Evolutionary conservation across 768 basidiomycete species (phyloP).

Genomic region (button mushroom (Agaricus bisporus)): DNA sequence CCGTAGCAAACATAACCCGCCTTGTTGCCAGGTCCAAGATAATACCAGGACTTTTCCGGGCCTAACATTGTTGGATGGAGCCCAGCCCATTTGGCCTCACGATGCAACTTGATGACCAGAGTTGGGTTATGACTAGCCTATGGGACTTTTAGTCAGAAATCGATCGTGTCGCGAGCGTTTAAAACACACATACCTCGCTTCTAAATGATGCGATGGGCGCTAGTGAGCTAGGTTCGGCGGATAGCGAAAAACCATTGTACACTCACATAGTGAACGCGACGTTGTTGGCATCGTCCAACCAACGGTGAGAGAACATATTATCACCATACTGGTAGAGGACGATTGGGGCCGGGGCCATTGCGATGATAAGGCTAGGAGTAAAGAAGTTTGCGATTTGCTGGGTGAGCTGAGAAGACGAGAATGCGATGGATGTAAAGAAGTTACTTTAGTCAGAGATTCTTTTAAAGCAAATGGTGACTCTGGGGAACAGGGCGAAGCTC

Average conservation of each 20-base stretch:
- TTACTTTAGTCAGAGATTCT: not conserved
- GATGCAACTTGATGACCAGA: conserved; percentile 38
- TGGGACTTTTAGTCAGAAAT: not conserved
- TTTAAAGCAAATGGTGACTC: conserved; percentile 6
- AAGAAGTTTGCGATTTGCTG: not conserved
- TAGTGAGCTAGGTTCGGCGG: not conserved
- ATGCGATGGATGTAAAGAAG: not conserved
- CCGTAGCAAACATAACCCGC: conserved; percentile 69
- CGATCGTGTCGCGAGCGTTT: not conserved
- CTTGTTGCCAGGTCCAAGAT: conserved; percentile 59
- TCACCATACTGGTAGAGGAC: conserved; percentile 7
- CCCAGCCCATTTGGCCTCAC: conserved; percentile 62
- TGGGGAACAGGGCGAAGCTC: conserved; percentile 1
- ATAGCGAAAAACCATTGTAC: not conserved
- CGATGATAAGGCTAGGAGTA: conserved; percentile 5
- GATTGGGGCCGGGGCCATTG: conserved; percentile 6
- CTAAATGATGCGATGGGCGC: not conserved
- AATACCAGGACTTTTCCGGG: conserved; percentile 72
- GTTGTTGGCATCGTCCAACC: not conserved
- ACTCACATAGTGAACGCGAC: conserved; percentile 9
- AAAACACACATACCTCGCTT: conserved; percentile 7
- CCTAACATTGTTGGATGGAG: conserved; percentile 71
- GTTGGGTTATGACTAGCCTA: conserved; percentile 7
- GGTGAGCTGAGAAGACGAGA: not conserved
- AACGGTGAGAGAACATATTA: conserved; percentile 7